These are phyloP conservation scores for Aphanocladium album DNA, from an alignment of 2,329 filamentous ascomycete species.

Conservation along the genomic window DNA sequence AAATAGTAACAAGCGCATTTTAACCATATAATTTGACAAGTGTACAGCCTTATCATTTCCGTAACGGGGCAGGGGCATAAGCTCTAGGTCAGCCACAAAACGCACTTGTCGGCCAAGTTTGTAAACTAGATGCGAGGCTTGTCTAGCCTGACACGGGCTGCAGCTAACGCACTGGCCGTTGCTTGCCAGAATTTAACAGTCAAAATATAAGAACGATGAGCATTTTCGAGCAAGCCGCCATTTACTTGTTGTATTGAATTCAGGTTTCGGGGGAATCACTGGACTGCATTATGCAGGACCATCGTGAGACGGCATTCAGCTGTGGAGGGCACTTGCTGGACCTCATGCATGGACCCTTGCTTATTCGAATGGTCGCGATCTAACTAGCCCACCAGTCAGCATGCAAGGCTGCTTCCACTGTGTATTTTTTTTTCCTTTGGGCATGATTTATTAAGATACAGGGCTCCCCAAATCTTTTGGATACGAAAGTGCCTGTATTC, in stretches of 20 bases:
- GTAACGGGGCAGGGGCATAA: neutral
- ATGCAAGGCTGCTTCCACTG: neutral
- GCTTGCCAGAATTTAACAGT: neutral
- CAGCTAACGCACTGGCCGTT: neutral
- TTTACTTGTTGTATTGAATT: neutral
- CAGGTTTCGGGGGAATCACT: neutral
- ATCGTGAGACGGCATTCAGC: neutral
- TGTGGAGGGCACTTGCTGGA: neutral
- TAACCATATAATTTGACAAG: slow-evolving; percentile 1
- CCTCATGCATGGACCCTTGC: neutral
- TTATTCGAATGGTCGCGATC: neutral
- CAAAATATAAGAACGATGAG: neutral
- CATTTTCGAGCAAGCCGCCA: neutral
- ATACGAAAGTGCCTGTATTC: neutral
- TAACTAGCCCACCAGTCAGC: neutral
- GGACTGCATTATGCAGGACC: neutral
- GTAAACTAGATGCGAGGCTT: neutral
- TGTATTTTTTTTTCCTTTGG: neutral
- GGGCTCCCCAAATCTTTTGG: neutral
- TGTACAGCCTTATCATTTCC: neutral
- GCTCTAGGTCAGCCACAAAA: neutral
- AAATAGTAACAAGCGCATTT: slow-evolving; percentile 4
- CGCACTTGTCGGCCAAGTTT: neutral
- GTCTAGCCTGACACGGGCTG: neutral
- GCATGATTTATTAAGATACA: neutral